Base-by-base conservation (phyloP, 805 yeast species). In the Hanseniaspora guilliermondii region DNA sequence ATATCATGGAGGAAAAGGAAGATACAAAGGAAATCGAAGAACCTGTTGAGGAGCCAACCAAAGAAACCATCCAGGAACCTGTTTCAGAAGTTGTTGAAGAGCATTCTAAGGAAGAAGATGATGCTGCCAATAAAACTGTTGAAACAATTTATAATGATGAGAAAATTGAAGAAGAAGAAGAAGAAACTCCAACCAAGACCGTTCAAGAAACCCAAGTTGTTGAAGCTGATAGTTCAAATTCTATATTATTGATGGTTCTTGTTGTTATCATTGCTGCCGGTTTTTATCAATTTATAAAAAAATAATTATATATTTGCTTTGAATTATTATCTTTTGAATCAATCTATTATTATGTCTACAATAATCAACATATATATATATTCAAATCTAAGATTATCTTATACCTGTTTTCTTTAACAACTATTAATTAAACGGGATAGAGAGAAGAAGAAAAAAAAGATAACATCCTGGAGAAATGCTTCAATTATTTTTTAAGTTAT, bases 131-230 rank as follows among this genome's bases (percentile, higher is more conserved):
- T 17, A 33, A 49, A 21, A 53, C 47, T 35, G 52, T 37, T 38
- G 56, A 45, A n/a, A 49, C 41, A 25, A 48, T 47, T 36, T 39
- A 39, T 39, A 41, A 37, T 14, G 39, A 47, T 21, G 56, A 44
- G 30, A 45, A 24, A 32, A 35, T 49, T n/a, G 47, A 45, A 16
- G 47, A 38, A 24, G 44, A 46, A 25, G 48, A 22, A 30, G 60
- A 27, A 33, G 56, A 53, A 36, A 36, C 56, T 24, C 54, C 50
- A 38, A 14, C 56, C 40, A 39, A 39, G 58, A 39, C 55, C 57
- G 55, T 24, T 50, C 59, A 59, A 47, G 57, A 60, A 36, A 50
- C 56, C 40, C 60, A 57, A 46, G 65, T 58, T 25, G 58, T 60
- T 41, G 64, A 63, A 50, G 58, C 44, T 21, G 39, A 14, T 5